Evolutionary conservation across 2,329 filamentous ascomycete genomes (phyloP).

Genomic region (Chrysoporthe puriensis): DNA sequence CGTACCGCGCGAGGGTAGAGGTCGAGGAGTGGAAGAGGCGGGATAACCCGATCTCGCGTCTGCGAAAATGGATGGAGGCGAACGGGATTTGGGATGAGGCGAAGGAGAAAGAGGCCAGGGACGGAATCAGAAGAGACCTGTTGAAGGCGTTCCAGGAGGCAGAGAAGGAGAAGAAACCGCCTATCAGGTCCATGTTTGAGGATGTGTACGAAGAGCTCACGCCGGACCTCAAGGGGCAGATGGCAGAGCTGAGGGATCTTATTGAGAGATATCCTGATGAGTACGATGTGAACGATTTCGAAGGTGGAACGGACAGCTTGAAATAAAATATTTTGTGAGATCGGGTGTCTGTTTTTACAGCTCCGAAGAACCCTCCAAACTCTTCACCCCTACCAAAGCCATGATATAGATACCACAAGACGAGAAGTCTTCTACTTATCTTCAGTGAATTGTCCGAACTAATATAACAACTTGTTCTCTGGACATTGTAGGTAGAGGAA

Average conservation of each 20-base stretch:
- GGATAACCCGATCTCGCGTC: conserved; percentile 43
- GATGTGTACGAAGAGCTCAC: conserved; percentile 91
- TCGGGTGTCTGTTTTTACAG: neutral
- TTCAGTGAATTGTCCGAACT: too few species aligned
- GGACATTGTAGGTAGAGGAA: too few species aligned
- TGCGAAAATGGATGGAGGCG: conserved; percentile 75
- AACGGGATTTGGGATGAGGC: conserved; percentile 83
- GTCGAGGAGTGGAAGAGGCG: conserved; percentile 81
- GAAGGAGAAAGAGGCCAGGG: conserved; percentile 64
- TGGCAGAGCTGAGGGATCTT: conserved; percentile 72
- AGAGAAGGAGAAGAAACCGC: conserved; percentile 79
- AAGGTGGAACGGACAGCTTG: conserved; percentile 39
- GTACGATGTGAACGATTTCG: conserved; percentile 66
- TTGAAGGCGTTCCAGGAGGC: conserved; percentile 83
- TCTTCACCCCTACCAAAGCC: too few species aligned
- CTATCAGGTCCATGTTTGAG: conserved; percentile 74
- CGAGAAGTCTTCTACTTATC: too few species aligned
- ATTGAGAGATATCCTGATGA: conserved; percentile 87
- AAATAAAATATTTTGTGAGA: conserved; percentile 21
- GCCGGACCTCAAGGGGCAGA: conserved; percentile 64
- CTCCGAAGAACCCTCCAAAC: neutral
- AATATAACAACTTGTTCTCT: too few species aligned
- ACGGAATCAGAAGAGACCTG: conserved; percentile 57
- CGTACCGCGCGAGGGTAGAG: conserved; percentile 89
- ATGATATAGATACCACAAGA: too few species aligned